A percentile compares a stretch with the other conserved stretches of the same genome.
phyloP scores from a whole-genome alignment of 2,329 filamentous ascomycete genomes.

The Calonectria hongkongensis region DNA sequence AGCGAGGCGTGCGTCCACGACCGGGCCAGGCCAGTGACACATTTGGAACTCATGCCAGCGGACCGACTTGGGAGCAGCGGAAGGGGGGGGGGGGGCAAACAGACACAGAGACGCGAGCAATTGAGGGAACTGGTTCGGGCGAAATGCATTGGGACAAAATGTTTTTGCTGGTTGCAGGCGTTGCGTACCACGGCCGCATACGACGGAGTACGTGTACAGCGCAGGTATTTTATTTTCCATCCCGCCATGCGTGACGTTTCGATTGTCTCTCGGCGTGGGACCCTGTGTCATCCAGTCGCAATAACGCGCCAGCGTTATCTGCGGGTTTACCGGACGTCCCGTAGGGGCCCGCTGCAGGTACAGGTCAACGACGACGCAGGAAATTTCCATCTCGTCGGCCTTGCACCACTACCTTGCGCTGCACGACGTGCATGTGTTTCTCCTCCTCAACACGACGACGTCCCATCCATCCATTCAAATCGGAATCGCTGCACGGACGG shows the following conservation, averaged over 20 bases:
- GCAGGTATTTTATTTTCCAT: constrained; percentile 17
- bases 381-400: neutral
- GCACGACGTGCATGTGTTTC: constrained; percentile 12
- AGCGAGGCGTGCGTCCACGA: constrained; percentile 34
- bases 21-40: constrained; percentile 38
- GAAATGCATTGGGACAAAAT: neutral
- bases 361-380: constrained; percentile 1
- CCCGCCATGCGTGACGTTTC: constrained; percentile 5
- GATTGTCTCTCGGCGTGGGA: neutral
- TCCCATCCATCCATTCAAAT: neutral
- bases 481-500: neutral
- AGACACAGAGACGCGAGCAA: neutral
- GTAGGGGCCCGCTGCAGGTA: constrained; percentile 22
- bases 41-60: constrained; percentile 23
- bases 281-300: constrained; percentile 23
- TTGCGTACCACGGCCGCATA: too few relatives aligned
- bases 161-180: constrained; percentile 2
- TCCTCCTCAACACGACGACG: constrained; percentile 2
- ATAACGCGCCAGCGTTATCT: constrained; percentile 22
- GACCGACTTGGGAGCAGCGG: constrained; percentile 5
- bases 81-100: neutral
- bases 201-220: neutral
- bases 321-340: constrained; percentile 21
- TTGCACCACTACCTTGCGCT: neutral
- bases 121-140: neutral